phyloP scores from a whole-genome alignment of 1,284 basidiomycete genomes.

The Anthracocystis panici-leucophaei region DNA sequence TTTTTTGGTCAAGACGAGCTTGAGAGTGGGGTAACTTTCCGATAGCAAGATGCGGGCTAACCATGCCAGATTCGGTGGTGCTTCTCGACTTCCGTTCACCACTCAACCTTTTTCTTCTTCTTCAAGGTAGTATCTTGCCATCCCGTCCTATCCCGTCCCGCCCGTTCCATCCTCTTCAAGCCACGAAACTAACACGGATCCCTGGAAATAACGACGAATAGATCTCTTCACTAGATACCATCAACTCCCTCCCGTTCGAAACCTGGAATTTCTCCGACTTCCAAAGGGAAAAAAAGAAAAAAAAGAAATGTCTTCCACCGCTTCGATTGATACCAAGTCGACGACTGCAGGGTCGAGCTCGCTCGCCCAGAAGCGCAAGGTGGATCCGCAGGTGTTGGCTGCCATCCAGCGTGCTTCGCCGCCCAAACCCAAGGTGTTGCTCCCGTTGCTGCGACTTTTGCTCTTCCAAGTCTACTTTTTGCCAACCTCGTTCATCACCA shows the following conservation, averaged over 20 bases:
- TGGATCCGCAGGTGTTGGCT: slow-evolving; percentile 46
- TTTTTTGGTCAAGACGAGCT: neutral
- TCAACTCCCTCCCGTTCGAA: neutral
- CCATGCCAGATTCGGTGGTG: neutral
- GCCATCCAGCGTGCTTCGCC: slow-evolving; percentile 38
- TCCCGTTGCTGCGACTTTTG: slow-evolving; percentile 50
- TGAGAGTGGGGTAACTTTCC: slow-evolving; percentile 6
- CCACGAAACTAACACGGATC: too few species aligned
- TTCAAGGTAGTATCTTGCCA: neutral
- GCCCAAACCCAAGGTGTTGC: slow-evolving; percentile 31
- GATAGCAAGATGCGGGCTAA: neutral
- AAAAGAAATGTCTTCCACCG: slow-evolving; percentile 27
- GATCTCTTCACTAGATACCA: neutral
- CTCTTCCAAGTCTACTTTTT: slow-evolving; percentile 62
- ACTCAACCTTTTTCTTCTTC: too few species aligned
- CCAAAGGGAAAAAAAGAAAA: too few species aligned
- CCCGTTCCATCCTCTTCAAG: too few species aligned
- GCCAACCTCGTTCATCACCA: slow-evolving; percentile 47
- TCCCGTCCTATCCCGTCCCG: neutral
- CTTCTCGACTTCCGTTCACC: too few species aligned
- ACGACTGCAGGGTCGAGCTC: slow-evolving; percentile 11
- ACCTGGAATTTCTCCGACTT: neutral
- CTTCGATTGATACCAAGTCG: slow-evolving; percentile 18
- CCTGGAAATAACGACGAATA: too few species aligned
- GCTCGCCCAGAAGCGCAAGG: slow-evolving; percentile 33